A percentile compares a stretch with the other conserved stretches of the same genome.
These are phyloP conservation scores for Eucalyptus dawsonii DNA, from an alignment of 345 rosid genomes.

Conservation along the genomic window DNA sequence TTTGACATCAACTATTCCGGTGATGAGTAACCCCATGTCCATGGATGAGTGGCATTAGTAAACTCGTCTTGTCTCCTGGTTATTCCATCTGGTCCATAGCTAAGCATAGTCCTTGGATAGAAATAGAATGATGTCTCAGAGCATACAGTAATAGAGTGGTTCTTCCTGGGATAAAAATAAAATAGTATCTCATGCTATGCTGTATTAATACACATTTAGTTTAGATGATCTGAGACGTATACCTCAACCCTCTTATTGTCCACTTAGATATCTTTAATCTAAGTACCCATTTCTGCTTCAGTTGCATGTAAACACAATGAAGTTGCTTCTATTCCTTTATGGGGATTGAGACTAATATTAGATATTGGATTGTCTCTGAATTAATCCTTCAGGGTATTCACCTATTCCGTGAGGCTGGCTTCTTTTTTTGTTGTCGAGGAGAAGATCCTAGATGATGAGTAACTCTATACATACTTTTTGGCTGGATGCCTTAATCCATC, in stretches of 20 bases:
- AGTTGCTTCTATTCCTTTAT: not conserved
- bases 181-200: not conserved
- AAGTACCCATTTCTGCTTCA: not conserved
- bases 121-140: not conserved
- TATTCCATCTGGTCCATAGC: not conserved
- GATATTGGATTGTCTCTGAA: not conserved
- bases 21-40: not conserved
- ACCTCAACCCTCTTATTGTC: not conserved
- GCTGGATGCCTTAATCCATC: constrained; percentile 82
- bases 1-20: not conserved
- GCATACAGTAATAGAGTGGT: not conserved
- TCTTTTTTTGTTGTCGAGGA: not conserved
- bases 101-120: not conserved
- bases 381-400: not conserved
- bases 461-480: constrained; percentile 1
- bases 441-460: not conserved
- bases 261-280: not conserved
- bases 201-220: not conserved
- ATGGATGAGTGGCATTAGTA: not conserved
- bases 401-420: not conserved
- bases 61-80: not conserved
- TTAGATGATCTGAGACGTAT: not conserved
- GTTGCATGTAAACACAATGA: not conserved
- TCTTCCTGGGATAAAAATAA: not conserved
- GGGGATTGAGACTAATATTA: not conserved